Base-by-base conservation (phyloP, 176 grass and related monocot species). In the Juncus inflexus region DNA sequence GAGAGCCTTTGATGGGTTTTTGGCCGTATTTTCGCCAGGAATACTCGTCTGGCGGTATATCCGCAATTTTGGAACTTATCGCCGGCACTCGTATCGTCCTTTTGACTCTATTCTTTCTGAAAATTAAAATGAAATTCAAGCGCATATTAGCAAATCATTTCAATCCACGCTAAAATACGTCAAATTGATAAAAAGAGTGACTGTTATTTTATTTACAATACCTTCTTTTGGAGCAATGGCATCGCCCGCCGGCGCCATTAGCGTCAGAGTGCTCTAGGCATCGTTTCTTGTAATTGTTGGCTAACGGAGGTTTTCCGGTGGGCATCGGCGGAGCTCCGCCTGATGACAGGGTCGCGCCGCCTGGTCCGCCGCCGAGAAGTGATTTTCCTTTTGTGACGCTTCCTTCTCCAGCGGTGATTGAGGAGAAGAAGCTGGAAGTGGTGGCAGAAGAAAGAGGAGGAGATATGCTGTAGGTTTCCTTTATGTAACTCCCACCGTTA, bases 21-120 rank as follows among this genome's bases (percentile, higher is more conserved):
- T 97, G 92, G 9, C 92, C 92, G 66, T 97, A 97, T 77, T 97
- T 97, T 63, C 92, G 77, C 92, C 92, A 97, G 2, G 92, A 97
- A 77, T 84, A 91, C 64, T 97, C 88, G 72, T 97, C 92, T 62
- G 92, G 16, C 3, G 92, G 92, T 67, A 97, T 97, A 56, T 97
- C 92, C 1, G 92, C 82, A 37, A 89, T 91, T 78, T 88, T 89
- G 0, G 92, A 67, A 70, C 92, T 97, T 40, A 89, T 83, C 45
- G 88, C 87, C 64, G 87, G 92, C 47, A 97, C 92, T 63, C 88
- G 41, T 40, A 97, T 77, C 9, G 75, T 79, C 68, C 52, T 84
- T 74, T 97, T 97, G 39, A 91, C 83, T 19, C 85, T 61, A 60
- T 83, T 78, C 65, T 97, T 91, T 70, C 91, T 96, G 78, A 1